phyloP scores from a whole-genome alignment of 805 yeast genomes.

The Pichia kluyveri region DNA sequence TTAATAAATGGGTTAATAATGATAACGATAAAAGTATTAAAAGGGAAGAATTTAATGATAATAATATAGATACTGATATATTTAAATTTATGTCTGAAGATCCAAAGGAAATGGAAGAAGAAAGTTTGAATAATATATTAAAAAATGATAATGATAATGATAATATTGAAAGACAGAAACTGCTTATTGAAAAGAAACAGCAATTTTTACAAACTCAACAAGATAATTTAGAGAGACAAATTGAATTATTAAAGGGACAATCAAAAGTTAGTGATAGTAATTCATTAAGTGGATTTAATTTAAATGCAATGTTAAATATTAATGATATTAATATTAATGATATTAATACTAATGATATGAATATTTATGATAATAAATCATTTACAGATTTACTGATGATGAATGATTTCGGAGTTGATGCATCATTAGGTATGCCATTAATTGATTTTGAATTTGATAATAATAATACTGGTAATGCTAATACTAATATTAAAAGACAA shows the following conservation, averaged over 20 bases:
- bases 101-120: constrained; percentile 11
- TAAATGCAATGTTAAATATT: too few relatives aligned
- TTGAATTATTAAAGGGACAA: constrained; percentile 12
- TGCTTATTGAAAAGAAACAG: constrained; percentile 4
- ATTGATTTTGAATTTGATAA: constrained; percentile 37
- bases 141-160: constrained; percentile 3
- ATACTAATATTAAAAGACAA: neutral
- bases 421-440: constrained; percentile 66
- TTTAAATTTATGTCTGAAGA: constrained; percentile 10
- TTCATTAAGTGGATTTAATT: too few relatives aligned
- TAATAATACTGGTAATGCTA: neutral
- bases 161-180: neutral
- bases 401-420: constrained; percentile 70
- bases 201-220: constrained; percentile 16
- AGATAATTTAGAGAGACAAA: constrained; percentile 11
- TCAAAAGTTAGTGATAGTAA: neutral
- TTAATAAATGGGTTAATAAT: neutral
- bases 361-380: constrained; percentile 12
- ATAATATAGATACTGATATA: constrained; percentile 2
- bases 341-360: neutral
- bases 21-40: neutral
- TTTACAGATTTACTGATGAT: constrained; percentile 25
- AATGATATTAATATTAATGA: neutral
- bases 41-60: neutral
- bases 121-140: constrained; percentile 11